These are phyloP conservation scores for Iberis pinnata DNA, from an alignment of 345 rosid species.

Conservation along the genomic window DNA sequence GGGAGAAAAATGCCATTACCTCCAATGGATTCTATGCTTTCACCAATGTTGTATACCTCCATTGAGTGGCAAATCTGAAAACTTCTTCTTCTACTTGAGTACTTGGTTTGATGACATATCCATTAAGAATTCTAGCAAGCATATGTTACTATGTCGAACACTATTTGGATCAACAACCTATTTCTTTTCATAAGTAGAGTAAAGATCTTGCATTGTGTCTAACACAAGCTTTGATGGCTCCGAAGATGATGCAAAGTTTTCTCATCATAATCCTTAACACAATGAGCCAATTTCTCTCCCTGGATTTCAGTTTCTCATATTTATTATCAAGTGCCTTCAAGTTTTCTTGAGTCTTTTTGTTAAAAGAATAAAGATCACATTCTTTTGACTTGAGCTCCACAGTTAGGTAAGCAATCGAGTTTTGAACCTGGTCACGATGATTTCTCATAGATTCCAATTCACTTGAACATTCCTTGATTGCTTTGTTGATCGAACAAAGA, in stretches of 20 bases:
- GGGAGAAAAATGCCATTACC: constrained; percentile 40
- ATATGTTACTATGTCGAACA: constrained; percentile 39
- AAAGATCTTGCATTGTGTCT: constrained; percentile 46
- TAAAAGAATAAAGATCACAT: constrained; percentile 16
- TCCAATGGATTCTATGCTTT: constrained; percentile 30
- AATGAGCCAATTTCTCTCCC: constrained; percentile 7
- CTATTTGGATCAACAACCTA: constrained; percentile 26
- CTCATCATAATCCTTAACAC: constrained; percentile 17
- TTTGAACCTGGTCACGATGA: constrained; percentile 8
- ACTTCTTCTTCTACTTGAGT: constrained; percentile 37
- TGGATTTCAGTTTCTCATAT: constrained; percentile 11
- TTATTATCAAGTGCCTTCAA: constrained; percentile 19
- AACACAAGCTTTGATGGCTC: constrained; percentile 59
- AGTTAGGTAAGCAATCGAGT: constrained; percentile 16
- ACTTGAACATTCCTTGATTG: constrained; percentile 11
- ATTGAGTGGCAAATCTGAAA: constrained; percentile 30
- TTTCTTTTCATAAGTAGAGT: constrained; percentile 31
- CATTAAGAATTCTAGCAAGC: constrained; percentile 45
- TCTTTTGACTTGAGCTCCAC: constrained; percentile 27
- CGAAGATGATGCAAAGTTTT: constrained; percentile 34
- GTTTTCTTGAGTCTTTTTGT: constrained; percentile 13
- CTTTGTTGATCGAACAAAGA: constrained; percentile 13
- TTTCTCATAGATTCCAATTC: constrained; percentile 9
- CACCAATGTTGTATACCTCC: constrained; percentile 36
- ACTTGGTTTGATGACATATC: constrained; percentile 30